These are phyloP conservation scores for Thraustochytrium striatum DNA, from an alignment of 352 stramenopile genomes.

Conservation along the genomic window DNA sequence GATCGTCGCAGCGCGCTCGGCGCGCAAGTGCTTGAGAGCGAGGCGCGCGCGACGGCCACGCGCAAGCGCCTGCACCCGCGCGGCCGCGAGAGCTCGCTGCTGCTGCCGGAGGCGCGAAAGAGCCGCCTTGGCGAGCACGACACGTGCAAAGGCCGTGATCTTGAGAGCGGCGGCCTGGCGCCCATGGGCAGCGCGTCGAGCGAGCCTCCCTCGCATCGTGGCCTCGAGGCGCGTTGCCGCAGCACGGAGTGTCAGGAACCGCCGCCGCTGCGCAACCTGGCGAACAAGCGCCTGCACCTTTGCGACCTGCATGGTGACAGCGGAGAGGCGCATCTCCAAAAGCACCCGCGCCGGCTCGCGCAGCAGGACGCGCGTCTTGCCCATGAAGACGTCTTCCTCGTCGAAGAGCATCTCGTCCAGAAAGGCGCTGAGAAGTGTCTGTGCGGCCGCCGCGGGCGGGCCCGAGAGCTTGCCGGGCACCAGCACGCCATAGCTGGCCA, in stretches of 20 bases:
- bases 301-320: background rate
- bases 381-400: conserved; percentile 60
- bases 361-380: conserved; percentile 66
- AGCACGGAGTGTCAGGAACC: background rate
- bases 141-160: no score
- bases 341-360: conserved; percentile 75
- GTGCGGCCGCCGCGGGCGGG: background rate
- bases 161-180: no score
- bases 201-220: no score
- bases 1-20: no score
- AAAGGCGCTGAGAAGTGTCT: background rate
- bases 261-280: background rate
- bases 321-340: conserved; percentile 24
- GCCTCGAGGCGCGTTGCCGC: no score
- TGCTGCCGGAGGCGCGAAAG: no score
- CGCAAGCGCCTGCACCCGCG: background rate
- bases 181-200: no score
- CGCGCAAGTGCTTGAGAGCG: background rate
- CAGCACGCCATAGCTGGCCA: conserved; percentile 30
- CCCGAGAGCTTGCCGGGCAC: background rate
- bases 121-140: no score
- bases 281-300: conserved; percentile 1
- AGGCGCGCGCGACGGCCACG: background rate
- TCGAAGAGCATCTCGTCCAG: conserved; percentile 68
- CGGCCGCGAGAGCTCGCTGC: background rate